Evolutionary conservation across 495 filamentous ascomycete genomes (phyloP), one percentile per base, ranked within the genome.

Genomic region (Coniosporium apollinis): DNA sequence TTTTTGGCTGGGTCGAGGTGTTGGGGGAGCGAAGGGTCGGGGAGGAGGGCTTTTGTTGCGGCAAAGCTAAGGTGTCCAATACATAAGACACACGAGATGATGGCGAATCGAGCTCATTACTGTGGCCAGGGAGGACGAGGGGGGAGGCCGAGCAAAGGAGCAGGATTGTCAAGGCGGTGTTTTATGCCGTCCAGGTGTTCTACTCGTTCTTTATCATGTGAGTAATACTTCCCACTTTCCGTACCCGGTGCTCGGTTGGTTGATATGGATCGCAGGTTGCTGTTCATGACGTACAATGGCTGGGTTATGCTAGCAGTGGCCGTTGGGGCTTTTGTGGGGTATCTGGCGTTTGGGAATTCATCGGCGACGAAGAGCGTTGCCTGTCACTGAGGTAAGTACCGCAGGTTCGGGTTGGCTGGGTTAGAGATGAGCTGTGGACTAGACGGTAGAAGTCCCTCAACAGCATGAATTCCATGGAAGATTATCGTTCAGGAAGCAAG

Each of bases 251-350:
- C 9, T 8, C 18, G 11, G 10, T 19, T 9, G 1, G 33, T 17
- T 8, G 3, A n/a, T 32, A 8, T 32, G 9, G 8, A 22, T 9
- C 3, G 22, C 32, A 97, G 89, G 89, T 62, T 99, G 42, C 63
- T 99, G 15, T 99, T 99, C 60, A 99, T 99, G 89, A 99, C 91
- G 2, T 99, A 99, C 56, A 99, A 99, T 46, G 89, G 91, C 11
- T 85, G 76, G 67, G 76, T 99, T 38, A 99, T 99, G 89, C 55
- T 93, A 41, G 69, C 87, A 0, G 83, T 94, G 8, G 82, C 79
- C 8, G 64, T 87, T 9, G 89, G 89, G 16, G 86, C 86, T 0
- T 92, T 87, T 35, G 47, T 93, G 29, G 89, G 89, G 24, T 94
- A 92, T 52, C 50, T 94, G 18, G 45, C 77, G 26, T 99, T 94